phyloP scores from a whole-genome alignment of 345 rosid genomes.

The Fremontodendron californicum region DNA sequence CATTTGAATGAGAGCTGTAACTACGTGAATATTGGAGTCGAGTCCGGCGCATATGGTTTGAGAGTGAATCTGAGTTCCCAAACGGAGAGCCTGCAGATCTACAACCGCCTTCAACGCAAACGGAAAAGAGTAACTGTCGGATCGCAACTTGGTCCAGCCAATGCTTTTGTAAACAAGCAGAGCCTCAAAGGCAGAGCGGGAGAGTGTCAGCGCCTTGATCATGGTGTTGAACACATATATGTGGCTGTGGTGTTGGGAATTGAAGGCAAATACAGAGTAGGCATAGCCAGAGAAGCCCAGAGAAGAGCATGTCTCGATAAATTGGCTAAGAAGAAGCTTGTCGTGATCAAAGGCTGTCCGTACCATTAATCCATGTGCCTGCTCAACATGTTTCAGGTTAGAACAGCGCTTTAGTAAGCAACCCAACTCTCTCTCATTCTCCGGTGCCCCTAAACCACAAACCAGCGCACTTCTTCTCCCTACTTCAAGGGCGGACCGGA shows the following conservation, averaged over 20 bases:
- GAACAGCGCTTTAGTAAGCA: slow-evolving; percentile 31
- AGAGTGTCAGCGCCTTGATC: slow-evolving; percentile 50
- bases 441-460: neutral
- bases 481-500: neutral
- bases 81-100: slow-evolving; percentile 28
- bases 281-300: slow-evolving; percentile 51
- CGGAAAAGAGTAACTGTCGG: slow-evolving; percentile 67
- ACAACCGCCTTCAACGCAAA: slow-evolving; percentile 49
- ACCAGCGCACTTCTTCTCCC: neutral
- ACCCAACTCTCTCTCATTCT: neutral
- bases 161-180: slow-evolving; percentile 47
- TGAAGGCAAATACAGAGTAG: slow-evolving; percentile 35
- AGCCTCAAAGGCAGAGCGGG: slow-evolving; percentile 34
- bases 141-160: slow-evolving; percentile 38
- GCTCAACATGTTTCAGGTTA: slow-evolving; percentile 40
- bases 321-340: slow-evolving; percentile 38
- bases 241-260: slow-evolving; percentile 27
- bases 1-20: slow-evolving; percentile 54
- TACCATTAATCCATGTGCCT: slow-evolving; percentile 50
- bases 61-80: slow-evolving; percentile 56
- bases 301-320: slow-evolving; percentile 45
- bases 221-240: slow-evolving; percentile 49
- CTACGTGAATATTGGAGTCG: slow-evolving; percentile 35
- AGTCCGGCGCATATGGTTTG: slow-evolving; percentile 50
- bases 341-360: slow-evolving; percentile 35